Conservation (phyloP, 2,329 filamentous ascomycete species). For the Trichoderma gracile region DNA sequence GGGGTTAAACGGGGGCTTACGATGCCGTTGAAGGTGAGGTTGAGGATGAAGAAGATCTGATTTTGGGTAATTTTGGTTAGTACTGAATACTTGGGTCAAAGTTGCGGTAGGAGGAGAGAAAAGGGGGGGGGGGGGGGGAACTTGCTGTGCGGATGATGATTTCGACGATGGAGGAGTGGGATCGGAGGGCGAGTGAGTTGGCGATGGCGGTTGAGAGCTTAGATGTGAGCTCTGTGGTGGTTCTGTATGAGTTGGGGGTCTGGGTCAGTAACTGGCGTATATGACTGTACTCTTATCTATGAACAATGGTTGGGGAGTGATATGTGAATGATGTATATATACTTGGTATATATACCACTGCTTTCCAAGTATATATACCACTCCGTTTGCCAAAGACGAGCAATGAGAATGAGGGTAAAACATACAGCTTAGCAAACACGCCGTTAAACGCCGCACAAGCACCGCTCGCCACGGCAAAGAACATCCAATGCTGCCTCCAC, state of each 20-base stretch:
- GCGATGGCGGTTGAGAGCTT: constrained; percentile 50
- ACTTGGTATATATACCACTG: too few species aligned
- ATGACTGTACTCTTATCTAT: background rate
- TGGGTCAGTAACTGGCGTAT: background rate
- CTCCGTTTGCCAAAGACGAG: too few species aligned
- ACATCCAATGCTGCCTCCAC: constrained; percentile 52
- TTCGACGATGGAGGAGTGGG: constrained; percentile 48
- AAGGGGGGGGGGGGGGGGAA: constrained; percentile 1
- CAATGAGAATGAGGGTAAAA: constrained; percentile 28
- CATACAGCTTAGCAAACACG: constrained; percentile 79
- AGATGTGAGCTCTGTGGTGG: constrained; percentile 57
- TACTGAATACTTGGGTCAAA: background rate
- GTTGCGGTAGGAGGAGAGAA: background rate
- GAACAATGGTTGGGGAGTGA: too few species aligned
- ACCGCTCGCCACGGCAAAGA: constrained; percentile 71
- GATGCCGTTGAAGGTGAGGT: constrained; percentile 72
- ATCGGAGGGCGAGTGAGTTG: constrained; percentile 45
- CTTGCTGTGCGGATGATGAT: constrained; percentile 52
- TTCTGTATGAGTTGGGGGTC: constrained; percentile 40
- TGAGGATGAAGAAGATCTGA: constrained; percentile 74
- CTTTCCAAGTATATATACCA: too few species aligned
- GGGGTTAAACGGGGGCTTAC: constrained; percentile 47
- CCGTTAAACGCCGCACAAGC: constrained; percentile 80
- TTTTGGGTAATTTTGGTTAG: background rate
- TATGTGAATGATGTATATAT: too few species aligned